Conservation (phyloP, 2,329 filamentous ascomycete genomes). For the Fusarium compactum region DNA sequence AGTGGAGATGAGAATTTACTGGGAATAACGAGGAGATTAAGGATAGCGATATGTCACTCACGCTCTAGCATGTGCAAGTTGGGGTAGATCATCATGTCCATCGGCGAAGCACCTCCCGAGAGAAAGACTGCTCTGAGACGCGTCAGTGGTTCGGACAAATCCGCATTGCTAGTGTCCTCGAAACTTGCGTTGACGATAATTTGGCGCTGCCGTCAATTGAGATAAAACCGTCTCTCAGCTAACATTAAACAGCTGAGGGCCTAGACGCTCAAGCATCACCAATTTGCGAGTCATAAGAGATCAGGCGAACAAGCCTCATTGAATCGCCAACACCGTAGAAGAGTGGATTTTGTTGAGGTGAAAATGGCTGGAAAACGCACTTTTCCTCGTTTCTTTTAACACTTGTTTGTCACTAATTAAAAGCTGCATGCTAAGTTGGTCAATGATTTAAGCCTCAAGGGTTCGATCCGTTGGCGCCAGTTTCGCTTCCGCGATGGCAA, state of each 20-base stretch:
- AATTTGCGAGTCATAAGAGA: constrained; percentile 12
- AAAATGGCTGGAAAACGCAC: background rate
- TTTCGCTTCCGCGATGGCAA: background rate
- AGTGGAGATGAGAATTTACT: constrained; percentile 16
- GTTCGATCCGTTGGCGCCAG: background rate
- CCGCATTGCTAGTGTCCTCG: background rate
- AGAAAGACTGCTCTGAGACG: constrained; percentile 14
- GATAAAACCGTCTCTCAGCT: background rate
- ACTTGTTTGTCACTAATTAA: constrained; percentile 3
- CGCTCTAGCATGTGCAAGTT: background rate
- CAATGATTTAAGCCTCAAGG: constrained; percentile 9
- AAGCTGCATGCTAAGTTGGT: background rate
- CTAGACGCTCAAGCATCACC: background rate
- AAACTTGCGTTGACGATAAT: background rate
- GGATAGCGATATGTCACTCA: constrained; percentile 17
- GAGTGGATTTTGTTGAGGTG: background rate
- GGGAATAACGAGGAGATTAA: constrained; percentile 30
- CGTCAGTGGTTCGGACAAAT: background rate
- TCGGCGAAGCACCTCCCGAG: background rate
- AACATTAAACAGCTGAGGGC: background rate
- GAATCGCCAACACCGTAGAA: constrained; percentile 5
- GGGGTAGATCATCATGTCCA: constrained; percentile 1
- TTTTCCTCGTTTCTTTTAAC: background rate
- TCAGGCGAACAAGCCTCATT: background rate
- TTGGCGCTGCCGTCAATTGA: background rate